Conservation (phyloP, 1,284 basidiomycete genomes). For the Apiotrichum siamense region DNA sequence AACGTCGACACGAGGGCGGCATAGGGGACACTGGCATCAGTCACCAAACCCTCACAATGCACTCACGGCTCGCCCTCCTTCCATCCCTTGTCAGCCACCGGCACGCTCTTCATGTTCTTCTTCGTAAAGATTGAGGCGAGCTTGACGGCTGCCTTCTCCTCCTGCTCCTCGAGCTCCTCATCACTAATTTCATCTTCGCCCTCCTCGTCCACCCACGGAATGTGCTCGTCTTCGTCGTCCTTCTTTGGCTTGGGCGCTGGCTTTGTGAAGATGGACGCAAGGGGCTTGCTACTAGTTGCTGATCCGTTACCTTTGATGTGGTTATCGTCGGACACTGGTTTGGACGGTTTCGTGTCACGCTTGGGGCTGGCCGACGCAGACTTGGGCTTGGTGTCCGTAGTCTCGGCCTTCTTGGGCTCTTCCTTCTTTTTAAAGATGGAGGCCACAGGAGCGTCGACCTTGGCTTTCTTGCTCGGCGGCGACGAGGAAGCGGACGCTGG, state of each 20-base stretch:
- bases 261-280: slow-evolving; percentile 47
- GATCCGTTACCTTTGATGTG: not conserved
- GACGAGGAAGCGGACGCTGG: slow-evolving; percentile 16
- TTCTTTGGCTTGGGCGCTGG: slow-evolving; percentile 23
- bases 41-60: too few species aligned
- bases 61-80: slow-evolving; percentile 75
- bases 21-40: slow-evolving; percentile 72
- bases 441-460: slow-evolving; percentile 19
- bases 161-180: slow-evolving; percentile 52
- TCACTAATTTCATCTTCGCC: slow-evolving; percentile 45
- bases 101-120: slow-evolving; percentile 54
- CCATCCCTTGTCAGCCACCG: slow-evolving; percentile 79
- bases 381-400: not conserved
- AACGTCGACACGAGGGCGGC: slow-evolving; percentile 85
- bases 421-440: slow-evolving; percentile 22
- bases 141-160: slow-evolving; percentile 58
- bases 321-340: slow-evolving; percentile 2
- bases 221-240: slow-evolving; percentile 32
- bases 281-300: slow-evolving; percentile 33
- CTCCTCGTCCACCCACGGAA: slow-evolving; percentile 49
- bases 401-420: not conserved
- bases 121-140: slow-evolving; percentile 56
- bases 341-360: not conserved
- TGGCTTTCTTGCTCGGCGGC: slow-evolving; percentile 36
- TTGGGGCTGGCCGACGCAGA: not conserved